phyloP scores from a whole-genome alignment of 129 eudicot species.

The Solidago caesia region DNA sequence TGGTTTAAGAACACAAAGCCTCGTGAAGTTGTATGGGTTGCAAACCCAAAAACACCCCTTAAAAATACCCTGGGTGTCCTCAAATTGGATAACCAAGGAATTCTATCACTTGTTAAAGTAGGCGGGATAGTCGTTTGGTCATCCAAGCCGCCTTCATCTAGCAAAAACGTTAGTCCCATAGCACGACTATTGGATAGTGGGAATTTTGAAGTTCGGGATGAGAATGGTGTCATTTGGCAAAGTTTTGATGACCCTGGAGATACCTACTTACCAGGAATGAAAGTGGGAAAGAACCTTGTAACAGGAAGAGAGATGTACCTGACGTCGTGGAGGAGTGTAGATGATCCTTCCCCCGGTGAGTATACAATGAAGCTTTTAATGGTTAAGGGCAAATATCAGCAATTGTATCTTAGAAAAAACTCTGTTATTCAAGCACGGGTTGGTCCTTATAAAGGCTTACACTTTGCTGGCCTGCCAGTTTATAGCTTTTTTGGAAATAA shows the following conservation, averaged over 20 bases:
- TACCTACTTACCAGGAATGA: slow-evolving; percentile 39
- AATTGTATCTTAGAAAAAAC: neutral
- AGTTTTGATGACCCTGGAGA: slow-evolving; percentile 40
- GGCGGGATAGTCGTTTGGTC: slow-evolving; percentile 3
- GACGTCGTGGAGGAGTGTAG: slow-evolving; percentile 39
- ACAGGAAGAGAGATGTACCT: neutral
- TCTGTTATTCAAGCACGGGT: neutral
- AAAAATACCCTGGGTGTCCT: neutral
- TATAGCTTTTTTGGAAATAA: neutral
- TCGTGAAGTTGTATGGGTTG: slow-evolving; percentile 14
- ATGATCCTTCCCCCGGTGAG: slow-evolving; percentile 31
- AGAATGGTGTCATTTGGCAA: slow-evolving; percentile 27
- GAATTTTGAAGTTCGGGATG: slow-evolving; percentile 23
- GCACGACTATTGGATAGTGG: slow-evolving; percentile 29
- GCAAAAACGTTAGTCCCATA: neutral
- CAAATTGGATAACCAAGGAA: neutral
- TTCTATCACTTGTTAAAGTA: slow-evolving; percentile 3
- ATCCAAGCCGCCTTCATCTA: neutral
- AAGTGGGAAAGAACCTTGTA: slow-evolving; percentile 25
- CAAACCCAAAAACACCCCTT: slow-evolving; percentile 19
- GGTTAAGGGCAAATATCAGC: slow-evolving; percentile 35
- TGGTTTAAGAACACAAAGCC: slow-evolving; percentile 14
- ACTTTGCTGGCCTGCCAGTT: slow-evolving; percentile 25
- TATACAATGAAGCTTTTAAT: slow-evolving; percentile 2
- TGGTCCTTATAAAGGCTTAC: slow-evolving; percentile 43